Evolutionary conservation across 208 protist genomes (phyloP).

Genomic region (Angomonas deanei): DNA sequence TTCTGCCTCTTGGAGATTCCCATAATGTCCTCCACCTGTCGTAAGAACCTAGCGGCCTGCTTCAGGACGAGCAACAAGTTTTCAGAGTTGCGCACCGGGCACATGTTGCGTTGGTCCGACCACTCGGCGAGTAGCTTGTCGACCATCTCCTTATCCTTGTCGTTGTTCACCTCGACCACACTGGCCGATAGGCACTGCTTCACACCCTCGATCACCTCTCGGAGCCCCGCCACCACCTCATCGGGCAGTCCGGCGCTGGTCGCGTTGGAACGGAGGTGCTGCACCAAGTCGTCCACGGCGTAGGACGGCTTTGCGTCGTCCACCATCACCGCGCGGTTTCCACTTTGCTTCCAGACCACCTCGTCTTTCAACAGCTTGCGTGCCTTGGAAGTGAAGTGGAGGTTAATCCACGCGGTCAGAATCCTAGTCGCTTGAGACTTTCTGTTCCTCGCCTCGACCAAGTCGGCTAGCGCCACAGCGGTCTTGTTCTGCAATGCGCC

Average conservation of each 20-base stretch:
- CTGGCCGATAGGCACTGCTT: constrained; percentile 29
- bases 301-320: constrained; percentile 37
- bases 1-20: constrained; percentile 37
- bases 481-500: background rate
- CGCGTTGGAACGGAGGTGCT: constrained; percentile 18
- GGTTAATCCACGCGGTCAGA: constrained; percentile 14
- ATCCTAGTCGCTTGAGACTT: constrained; percentile 5
- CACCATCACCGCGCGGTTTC: constrained; percentile 6
- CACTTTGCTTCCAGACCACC: constrained; percentile 4
- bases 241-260: constrained; percentile 25
- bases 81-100: constrained; percentile 40
- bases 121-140: constrained; percentile 19
- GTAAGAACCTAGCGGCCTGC: constrained; percentile 40
- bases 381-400: constrained; percentile 10
- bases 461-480: background rate
- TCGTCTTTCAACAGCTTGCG: constrained; percentile 8
- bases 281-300: constrained; percentile 21
- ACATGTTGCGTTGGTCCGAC: constrained; percentile 19
- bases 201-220: constrained; percentile 34
- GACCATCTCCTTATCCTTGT: constrained; percentile 20
- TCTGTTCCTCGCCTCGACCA: background rate
- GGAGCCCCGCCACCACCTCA: constrained; percentile 37
- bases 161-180: constrained; percentile 27
- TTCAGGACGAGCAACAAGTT: constrained; percentile 29
- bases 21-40: constrained; percentile 37